Conservation (phyloP, 257 asterid genomes). For the Nicotiana paniculata region DNA sequence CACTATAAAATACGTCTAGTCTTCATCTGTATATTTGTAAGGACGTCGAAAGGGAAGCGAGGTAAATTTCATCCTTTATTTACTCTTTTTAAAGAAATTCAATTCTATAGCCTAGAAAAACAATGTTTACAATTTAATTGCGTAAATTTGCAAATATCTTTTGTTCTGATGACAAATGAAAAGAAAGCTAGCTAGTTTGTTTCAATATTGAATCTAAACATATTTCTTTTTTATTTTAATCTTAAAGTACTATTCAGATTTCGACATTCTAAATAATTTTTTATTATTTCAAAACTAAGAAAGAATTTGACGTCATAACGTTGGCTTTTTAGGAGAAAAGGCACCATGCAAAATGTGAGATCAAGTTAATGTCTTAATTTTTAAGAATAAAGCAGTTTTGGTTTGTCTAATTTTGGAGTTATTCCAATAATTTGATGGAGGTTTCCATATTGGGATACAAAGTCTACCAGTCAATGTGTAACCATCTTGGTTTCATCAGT, state of each 20-base stretch:
- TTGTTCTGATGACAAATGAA: neutral
- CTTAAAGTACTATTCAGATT: neutral
- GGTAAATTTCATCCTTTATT: neutral
- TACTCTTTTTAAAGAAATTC: neutral
- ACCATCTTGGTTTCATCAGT: too few species aligned
- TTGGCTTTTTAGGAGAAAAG: neutral
- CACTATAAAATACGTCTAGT: neutral
- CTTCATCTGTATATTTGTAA: neutral
- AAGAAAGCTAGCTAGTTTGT: neutral
- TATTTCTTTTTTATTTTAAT: neutral
- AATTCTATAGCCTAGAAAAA: neutral
- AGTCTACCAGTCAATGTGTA: neutral
- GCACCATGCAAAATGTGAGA: neutral
- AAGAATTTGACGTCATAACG: neutral
- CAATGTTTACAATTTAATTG: neutral
- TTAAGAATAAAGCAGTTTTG: neutral
- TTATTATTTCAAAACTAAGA: neutral
- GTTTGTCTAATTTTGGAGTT: neutral
- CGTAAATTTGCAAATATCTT: neutral
- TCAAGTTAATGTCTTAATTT: neutral
- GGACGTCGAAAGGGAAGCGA: neutral
- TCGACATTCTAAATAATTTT: neutral
- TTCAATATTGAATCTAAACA: neutral
- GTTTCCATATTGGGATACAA: neutral
- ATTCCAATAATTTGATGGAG: neutral